A percentile compares a stretch with the other conserved stretches of the same genome.
Conservation (phyloP, 768 basidiomycete species). For the Pholiota molesta region DNA sequence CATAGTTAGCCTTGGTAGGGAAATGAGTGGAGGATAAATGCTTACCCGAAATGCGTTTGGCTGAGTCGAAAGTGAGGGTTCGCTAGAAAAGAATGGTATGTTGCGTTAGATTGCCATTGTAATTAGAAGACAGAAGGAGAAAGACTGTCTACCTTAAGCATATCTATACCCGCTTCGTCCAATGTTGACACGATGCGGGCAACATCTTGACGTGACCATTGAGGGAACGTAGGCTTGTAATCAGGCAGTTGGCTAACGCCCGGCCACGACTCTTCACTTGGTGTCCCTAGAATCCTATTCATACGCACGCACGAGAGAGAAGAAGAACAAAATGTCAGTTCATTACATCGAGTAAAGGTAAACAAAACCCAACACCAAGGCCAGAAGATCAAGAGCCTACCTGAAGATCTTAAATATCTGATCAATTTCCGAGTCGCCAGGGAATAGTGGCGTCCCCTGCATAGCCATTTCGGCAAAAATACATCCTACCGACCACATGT, state of each 20-base stretch:
- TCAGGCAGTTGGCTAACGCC: constrained; percentile 88
- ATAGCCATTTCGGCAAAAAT: constrained; percentile 99
- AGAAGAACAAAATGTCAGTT: neutral
- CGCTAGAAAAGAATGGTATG: constrained; percentile 39
- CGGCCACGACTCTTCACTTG: constrained; percentile 90
- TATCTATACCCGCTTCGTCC: constrained; percentile 78
- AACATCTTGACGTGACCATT: constrained; percentile 86
- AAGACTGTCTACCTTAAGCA: constrained; percentile 60
- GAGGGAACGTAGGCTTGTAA: constrained; percentile 96
- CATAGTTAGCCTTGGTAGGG: neutral
- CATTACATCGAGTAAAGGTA: neutral
- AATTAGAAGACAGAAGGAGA: neutral
- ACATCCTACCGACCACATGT: constrained; percentile 99
- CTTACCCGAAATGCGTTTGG: constrained; percentile 90
- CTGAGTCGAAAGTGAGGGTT: constrained; percentile 84
- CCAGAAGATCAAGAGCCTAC: constrained; percentile 43
- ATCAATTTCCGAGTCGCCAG: constrained; percentile 99
- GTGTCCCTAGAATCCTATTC: constrained; percentile 88
- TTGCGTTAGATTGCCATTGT: constrained; percentile 1
- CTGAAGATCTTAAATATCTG: constrained; percentile 99
- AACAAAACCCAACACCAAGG: constrained; percentile 1
- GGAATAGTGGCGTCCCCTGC: constrained; percentile 88
- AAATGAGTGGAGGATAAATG: constrained; percentile 2
- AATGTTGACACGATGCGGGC: constrained; percentile 64
- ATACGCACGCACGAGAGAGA: neutral